Evolutionary conservation across 169 alveolate species (phyloP).

Genomic region (Plasmodium malariae): DNA sequence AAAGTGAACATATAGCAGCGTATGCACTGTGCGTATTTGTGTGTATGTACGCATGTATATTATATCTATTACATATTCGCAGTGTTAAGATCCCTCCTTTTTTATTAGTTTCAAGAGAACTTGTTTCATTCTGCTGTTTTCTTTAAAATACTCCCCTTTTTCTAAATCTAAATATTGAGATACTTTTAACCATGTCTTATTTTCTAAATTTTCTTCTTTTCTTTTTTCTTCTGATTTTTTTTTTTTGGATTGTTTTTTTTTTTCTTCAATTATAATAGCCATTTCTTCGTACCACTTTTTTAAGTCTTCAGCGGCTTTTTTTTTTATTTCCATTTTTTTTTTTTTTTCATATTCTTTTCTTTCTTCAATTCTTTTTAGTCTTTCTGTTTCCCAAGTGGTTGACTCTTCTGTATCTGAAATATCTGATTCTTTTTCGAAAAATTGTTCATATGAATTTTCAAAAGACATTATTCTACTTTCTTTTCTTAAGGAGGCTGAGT

Average conservation of each 20-base stretch:
- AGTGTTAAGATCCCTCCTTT: constrained; percentile 36
- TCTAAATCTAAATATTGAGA: constrained; percentile 61
- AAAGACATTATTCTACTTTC: constrained; percentile 56
- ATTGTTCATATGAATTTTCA: constrained; percentile 62
- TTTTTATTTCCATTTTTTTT: constrained; percentile 62
- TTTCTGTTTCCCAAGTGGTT: constrained; percentile 48
- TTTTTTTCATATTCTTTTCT: constrained; percentile 69
- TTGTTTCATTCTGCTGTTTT: constrained; percentile 66
- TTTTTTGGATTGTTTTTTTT: constrained; percentile 45
- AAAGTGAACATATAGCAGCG: neutral
- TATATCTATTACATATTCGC: neutral
- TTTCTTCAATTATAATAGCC: constrained; percentile 60
- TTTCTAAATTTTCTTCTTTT: constrained; percentile 63
- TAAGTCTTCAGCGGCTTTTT: constrained; percentile 71
- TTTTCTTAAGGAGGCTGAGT: constrained; percentile 3
- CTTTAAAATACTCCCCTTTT: constrained; percentile 68
- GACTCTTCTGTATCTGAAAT: constrained; percentile 68
- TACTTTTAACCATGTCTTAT: constrained; percentile 59
- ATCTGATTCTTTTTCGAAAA: constrained; percentile 73
- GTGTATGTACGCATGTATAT: neutral
- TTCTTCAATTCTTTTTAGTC: constrained; percentile 59
- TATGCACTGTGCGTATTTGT: neutral
- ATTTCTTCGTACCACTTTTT: constrained; percentile 75
- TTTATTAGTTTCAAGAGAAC: constrained; percentile 45
- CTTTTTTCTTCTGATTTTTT: constrained; percentile 58